These are phyloP conservation scores for Tylopilus cervinicoccineus DNA, from an alignment of 768 basidiomycete genomes.

Conservation along the genomic window DNA sequence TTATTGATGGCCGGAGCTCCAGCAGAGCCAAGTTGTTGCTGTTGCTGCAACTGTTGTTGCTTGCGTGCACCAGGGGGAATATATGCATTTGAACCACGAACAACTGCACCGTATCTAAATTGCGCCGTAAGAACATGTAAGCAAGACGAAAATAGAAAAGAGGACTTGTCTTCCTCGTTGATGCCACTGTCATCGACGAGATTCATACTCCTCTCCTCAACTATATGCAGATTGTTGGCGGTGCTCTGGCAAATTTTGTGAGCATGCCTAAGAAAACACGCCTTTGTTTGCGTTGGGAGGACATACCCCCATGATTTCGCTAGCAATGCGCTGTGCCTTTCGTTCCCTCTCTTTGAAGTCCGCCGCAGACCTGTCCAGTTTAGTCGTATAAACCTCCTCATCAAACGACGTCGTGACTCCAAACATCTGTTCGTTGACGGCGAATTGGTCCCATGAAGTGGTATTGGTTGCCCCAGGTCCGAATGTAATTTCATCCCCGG, in stretches of 20 bases:
- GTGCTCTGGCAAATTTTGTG: constrained; percentile 40
- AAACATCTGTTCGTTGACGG: constrained; percentile 88
- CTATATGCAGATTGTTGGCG: constrained; percentile 77
- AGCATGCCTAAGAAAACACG: constrained; percentile 9
- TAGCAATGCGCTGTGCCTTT: constrained; percentile 83
- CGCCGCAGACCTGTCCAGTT: constrained; percentile 75
- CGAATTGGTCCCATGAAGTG: constrained; percentile 86
- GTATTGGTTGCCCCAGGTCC: constrained; percentile 45
- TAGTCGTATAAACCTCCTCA: constrained; percentile 94
- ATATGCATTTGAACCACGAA: constrained; percentile 85
- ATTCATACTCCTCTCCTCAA: constrained; percentile 74
- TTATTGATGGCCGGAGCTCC: constrained; percentile 29
- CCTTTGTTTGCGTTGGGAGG: not conserved
- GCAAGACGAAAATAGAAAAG: constrained; percentile 13
- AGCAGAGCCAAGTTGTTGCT: constrained; percentile 16
- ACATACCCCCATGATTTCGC: constrained; percentile 85
- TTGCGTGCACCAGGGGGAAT: constrained; percentile 89
- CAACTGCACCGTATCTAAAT: constrained; percentile 85
- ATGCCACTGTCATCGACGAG: constrained; percentile 68
- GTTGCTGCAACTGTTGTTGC: constrained; percentile 32
- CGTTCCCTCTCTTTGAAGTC: constrained; percentile 89
- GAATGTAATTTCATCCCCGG: constrained; percentile 68
- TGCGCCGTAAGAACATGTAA: constrained; percentile 19
- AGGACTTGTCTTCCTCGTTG: constrained; percentile 97
- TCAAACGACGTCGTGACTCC: constrained; percentile 90